Evolutionary conservation across 2,329 filamentous ascomycete species (phyloP), one percentile per base, ranked within the genome.

Genomic region (Sporothrix sp.): DNA sequence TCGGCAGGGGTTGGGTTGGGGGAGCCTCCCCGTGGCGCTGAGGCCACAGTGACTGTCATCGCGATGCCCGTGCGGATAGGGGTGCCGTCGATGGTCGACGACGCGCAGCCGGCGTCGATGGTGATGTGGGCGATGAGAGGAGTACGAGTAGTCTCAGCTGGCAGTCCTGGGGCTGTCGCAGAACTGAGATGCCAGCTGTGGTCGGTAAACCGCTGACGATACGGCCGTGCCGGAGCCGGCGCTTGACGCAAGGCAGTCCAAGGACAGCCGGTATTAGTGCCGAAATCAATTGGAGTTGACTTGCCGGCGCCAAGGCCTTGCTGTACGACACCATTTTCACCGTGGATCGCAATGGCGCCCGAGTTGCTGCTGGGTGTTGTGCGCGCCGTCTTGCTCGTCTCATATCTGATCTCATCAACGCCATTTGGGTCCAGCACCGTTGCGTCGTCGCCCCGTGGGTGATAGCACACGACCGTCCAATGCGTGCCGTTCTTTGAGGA

Each of bases 391-490:
- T 45, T 53, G 20, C 55, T 52, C 23, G 58, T 61, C 38, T 59
- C 61, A 54, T 58, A 62, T 11, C 58, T 60, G 8, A 63, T 53
- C 6, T 27, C 55, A 43, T 60, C 59, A 25, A 50, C 43, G 13
- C 57, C 56, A 44, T 59, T 60, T 58, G 60, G 59, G 51, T 60
- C 51, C 11, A 61, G 50, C 6, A 54, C 51, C 7, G 56, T 55
- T 18, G 50, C 53, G 28, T 54, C 35, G 14, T 28, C 42, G 30
- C 28, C 48, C 59, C 60, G 2, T 47, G 52, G 56, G 57, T 60
- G 52, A 63, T 57, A 14, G 58, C 52, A 46, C 64, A n/a, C 51
- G n/a, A 60, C 52, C 51, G 63, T 58, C 60, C 60, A 63, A 48
- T 67, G 54, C 32, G 64, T 52, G 57, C 61, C 10, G 53, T 61